These are phyloP conservation scores for Cucurbita moschata DNA, from an alignment of 306 rosid genomes.

Conservation along the genomic window DNA sequence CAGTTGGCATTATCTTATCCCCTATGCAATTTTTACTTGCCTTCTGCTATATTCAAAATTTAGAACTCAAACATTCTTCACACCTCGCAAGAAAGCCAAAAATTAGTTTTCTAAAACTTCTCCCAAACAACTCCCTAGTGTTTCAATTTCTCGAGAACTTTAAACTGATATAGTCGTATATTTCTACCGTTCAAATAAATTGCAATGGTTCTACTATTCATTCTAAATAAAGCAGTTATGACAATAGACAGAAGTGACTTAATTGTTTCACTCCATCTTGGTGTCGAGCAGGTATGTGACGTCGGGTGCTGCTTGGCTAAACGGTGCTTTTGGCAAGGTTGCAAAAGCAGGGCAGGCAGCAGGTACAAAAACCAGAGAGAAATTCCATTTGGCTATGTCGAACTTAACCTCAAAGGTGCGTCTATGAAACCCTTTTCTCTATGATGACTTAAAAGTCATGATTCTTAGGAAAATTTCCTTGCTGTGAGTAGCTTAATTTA, in stretches of 20 bases:
- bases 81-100: neutral
- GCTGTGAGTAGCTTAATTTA: neutral
- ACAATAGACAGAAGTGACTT: constrained; percentile 2
- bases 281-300: constrained; percentile 59
- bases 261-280: neutral
- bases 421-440: constrained; percentile 10
- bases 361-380: constrained; percentile 79
- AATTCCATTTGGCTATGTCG: constrained; percentile 63
- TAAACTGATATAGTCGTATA: neutral
- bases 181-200: neutral
- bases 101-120: neutral
- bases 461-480: neutral
- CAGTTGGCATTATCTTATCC: neutral
- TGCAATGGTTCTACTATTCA: neutral
- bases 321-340: constrained; percentile 80
- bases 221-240: neutral
- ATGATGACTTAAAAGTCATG: neutral
- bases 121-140: neutral
- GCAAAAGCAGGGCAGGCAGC: constrained; percentile 82
- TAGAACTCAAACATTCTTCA: neutral
- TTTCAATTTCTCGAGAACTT: neutral
- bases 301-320: constrained; percentile 76
- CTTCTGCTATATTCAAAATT: neutral
- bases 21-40: neutral
- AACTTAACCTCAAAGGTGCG: constrained; percentile 70